Evolutionary conservation across 1,139 yeast species (phyloP), one percentile per base, ranked within the genome.

Genomic region (Scheffersomyces cryptocercus): DNA sequence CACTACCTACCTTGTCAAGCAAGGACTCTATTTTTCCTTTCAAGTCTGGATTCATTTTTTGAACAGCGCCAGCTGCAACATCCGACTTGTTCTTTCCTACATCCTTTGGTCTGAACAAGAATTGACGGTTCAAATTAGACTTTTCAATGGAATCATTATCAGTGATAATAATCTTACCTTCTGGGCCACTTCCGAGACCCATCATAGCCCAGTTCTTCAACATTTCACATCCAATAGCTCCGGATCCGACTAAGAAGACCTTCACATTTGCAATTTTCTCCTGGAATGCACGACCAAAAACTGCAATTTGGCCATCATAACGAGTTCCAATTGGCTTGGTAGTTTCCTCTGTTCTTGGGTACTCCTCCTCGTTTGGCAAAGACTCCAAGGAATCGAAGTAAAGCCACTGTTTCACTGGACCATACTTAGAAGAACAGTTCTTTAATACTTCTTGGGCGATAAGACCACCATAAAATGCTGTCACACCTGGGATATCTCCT

Each of bases 161-260:
- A 35, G 99, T 93, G 37, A 95, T 85, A 41, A 70, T 68, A 49
- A 93, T 88, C 54, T 81, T 78, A 58, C 99, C 99, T 3, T 85
- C 66, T 32, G 93, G 88, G 29, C 99, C 98, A 24, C 95, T 77
- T 29, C 96, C 98, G 45, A 93, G 73, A 39, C 99, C 99, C 83
- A 91, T 79, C 81, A 93, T 79, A 7, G 99, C 97, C 98, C 98
- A 93, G 62, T 90, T 91, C 69, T 93, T 93, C 60, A 93, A 77
- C 95, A 95, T 93, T 70, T 93, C 99, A 71, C 99, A 93, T 38
- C 99, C 99, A 74, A 93, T 93, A 33, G 99, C 99, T 62, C 99
- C 99, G 2, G 98, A 82, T 40, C 99, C 99, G 35, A 93, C 99
- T 53, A 93, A 74, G 65, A 93, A 93, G 4, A 91, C 89, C 60